phyloP scores from a whole-genome alignment of 805 yeast species.

The Yarrowia alimentaria region DNA sequence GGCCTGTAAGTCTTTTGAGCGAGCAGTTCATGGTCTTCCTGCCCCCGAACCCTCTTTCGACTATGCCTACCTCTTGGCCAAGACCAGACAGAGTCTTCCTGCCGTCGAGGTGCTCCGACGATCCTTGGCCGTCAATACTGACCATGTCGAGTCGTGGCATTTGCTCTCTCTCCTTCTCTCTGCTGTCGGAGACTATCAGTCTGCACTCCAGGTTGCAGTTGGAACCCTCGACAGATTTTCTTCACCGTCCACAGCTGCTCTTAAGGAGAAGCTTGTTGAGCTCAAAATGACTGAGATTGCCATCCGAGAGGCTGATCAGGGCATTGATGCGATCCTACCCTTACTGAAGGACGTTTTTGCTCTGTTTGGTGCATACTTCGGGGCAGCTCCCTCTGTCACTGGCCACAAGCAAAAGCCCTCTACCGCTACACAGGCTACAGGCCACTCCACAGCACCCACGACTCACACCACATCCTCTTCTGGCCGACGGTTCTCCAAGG shows the following conservation, averaged over 20 bases:
- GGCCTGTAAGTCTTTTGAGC: slow-evolving; percentile 32
- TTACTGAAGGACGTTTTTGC: slow-evolving; percentile 64
- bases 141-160: slow-evolving; percentile 63
- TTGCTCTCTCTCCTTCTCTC: slow-evolving; percentile 63
- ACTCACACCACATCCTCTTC: slow-evolving; percentile 1
- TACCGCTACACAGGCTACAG: slow-evolving; percentile 11
- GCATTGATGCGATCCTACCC: slow-evolving; percentile 58
- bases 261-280: slow-evolving; percentile 53
- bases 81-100: slow-evolving; percentile 31
- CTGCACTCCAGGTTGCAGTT: slow-evolving; percentile 56
- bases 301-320: slow-evolving; percentile 60
- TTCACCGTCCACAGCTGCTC: background rate
- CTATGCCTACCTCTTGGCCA: slow-evolving; percentile 38
- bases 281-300: slow-evolving; percentile 74
- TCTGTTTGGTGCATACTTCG: slow-evolving; percentile 52
- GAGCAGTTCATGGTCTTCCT: slow-evolving; percentile 29
- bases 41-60: slow-evolving; percentile 30
- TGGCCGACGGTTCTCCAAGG: slow-evolving; percentile 17
- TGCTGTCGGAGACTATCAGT: slow-evolving; percentile 55
- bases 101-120: slow-evolving; percentile 35
- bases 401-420: slow-evolving; percentile 13
- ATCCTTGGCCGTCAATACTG: slow-evolving; percentile 44
- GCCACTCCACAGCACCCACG: slow-evolving; percentile 8
- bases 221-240: slow-evolving; percentile 45
- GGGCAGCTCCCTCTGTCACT: slow-evolving; percentile 5